phyloP scores from a whole-genome alignment of 768 basidiomycete species.

The Mycena galericulata region DNA sequence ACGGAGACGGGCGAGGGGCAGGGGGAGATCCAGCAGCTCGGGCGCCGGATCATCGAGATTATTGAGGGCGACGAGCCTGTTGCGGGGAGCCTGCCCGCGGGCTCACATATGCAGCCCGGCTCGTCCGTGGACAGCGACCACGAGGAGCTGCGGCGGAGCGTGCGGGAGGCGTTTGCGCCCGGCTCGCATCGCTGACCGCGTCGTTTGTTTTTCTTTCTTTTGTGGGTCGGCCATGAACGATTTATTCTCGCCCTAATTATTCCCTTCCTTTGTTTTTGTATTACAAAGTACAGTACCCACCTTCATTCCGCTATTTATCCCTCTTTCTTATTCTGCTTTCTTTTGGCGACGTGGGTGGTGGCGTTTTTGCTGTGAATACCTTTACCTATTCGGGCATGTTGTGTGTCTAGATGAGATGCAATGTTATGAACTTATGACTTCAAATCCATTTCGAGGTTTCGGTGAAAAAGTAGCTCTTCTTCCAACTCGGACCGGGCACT shows the following conservation, averaged over 20 bases:
- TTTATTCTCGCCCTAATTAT: constrained; percentile 32
- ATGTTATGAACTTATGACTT: no score
- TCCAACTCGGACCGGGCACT: no score
- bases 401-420: not conserved
- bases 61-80: constrained; percentile 78
- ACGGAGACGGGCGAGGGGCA: constrained; percentile 90
- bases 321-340: not conserved
- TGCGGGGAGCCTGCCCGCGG: constrained; percentile 68
- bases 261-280: constrained; percentile 28
- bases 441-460: no score
- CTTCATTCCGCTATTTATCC: constrained; percentile 28
- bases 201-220: constrained; percentile 25
- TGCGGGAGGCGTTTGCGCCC: constrained; percentile 83
- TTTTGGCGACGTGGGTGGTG: not conserved
- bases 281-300: constrained; percentile 36
- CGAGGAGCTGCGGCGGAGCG: constrained; percentile 84
- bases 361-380: no score
- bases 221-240: constrained; percentile 28
- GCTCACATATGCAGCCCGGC: constrained; percentile 75
- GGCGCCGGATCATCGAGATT: constrained; percentile 87
- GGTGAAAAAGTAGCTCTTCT: no score
- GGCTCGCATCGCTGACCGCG: constrained; percentile 64
- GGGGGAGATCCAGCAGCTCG: constrained; percentile 90
- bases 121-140: constrained; percentile 81
- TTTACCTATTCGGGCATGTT: not conserved